Conservation (phyloP, 257 asterid species). For the Solanum pinnatisectum region DNA sequence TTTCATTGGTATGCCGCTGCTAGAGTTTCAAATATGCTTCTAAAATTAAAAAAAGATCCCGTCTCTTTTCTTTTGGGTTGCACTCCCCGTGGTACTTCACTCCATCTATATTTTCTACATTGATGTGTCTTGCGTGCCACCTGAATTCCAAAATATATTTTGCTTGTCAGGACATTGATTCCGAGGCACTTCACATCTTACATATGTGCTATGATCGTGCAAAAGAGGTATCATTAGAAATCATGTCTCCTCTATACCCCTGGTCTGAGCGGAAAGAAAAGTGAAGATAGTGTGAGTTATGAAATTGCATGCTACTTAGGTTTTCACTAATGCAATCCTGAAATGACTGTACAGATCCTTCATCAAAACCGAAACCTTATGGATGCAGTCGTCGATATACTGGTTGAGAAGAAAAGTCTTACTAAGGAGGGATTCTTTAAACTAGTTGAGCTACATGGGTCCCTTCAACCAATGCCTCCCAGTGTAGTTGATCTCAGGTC, state of each 20-base stretch:
- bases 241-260: not conserved
- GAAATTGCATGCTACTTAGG: not conserved
- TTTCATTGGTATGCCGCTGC: not conserved
- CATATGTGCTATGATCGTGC: constrained; percentile 66
- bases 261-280: not conserved
- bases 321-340: not conserved
- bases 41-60: not conserved
- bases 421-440: constrained; percentile 61
- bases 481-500: constrained; percentile 66
- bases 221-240: constrained; percentile 42
- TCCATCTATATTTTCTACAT: not conserved
- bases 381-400: constrained; percentile 60
- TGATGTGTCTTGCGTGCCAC: not conserved
- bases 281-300: not conserved
- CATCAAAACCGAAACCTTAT: constrained; percentile 48
- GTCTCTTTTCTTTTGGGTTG: not conserved
- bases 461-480: constrained; percentile 49
- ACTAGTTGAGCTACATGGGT: constrained; percentile 74
- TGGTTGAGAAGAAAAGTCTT: constrained; percentile 69
- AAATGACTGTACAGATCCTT: constrained; percentile 50
- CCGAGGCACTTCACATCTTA: constrained; percentile 60
- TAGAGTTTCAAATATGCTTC: not conserved
- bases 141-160: not conserved
- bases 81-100: not conserved
- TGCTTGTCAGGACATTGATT: constrained; percentile 58